A percentile compares a stretch with the other conserved stretches of the same genome.
phyloP scores from a whole-genome alignment of 2,329 filamentous ascomycete genomes.

The Fusarium tricinctum region DNA sequence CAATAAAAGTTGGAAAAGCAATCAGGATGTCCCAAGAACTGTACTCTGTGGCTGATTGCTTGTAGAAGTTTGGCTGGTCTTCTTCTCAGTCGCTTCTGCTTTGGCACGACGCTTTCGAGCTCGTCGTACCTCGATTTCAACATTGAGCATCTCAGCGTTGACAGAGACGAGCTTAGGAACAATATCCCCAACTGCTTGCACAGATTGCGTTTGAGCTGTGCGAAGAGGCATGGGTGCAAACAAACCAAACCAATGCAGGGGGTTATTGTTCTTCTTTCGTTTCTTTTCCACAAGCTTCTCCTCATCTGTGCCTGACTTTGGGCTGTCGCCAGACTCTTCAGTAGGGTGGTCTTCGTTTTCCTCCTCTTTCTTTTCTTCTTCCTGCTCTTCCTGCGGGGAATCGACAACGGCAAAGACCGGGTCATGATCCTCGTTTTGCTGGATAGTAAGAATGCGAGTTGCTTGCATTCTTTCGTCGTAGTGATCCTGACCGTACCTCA shows the following conservation, averaged over 20 bases:
- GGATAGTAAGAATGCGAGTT: slow-evolving; percentile 57
- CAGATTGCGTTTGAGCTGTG: slow-evolving; percentile 71
- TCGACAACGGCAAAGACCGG: slow-evolving; percentile 41
- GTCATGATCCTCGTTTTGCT: slow-evolving; percentile 23
- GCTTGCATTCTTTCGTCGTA: slow-evolving; percentile 83
- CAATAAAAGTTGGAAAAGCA: background rate
- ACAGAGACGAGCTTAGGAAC: slow-evolving; percentile 71
- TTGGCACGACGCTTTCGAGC: slow-evolving; percentile 69
- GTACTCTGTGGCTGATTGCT: slow-evolving; percentile 15
- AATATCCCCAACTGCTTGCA: slow-evolving; percentile 68
- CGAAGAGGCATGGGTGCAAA: slow-evolving; percentile 67
- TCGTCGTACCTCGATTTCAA: slow-evolving; percentile 78
- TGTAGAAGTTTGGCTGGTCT: slow-evolving; percentile 31
- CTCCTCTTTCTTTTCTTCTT: slow-evolving; percentile 9
- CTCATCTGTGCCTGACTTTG: slow-evolving; percentile 18
- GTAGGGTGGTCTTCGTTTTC: background rate
- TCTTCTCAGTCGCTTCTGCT: slow-evolving; percentile 56
- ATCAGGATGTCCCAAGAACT: slow-evolving; percentile 36
- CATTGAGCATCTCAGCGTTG: slow-evolving; percentile 70
- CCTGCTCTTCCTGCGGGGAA: slow-evolving; percentile 17
- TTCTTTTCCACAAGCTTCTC: slow-evolving; percentile 34
- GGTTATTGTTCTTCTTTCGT: slow-evolving; percentile 52
- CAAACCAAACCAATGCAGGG: slow-evolving; percentile 71
- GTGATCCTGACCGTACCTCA: slow-evolving; percentile 76
- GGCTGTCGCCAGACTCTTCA: slow-evolving; percentile 3